A percentile compares a stretch with the other conserved stretches of the same genome.
Conservation (phyloP, 768 basidiomycete genomes). For the Brasilioporus rufonigricans region DNA sequence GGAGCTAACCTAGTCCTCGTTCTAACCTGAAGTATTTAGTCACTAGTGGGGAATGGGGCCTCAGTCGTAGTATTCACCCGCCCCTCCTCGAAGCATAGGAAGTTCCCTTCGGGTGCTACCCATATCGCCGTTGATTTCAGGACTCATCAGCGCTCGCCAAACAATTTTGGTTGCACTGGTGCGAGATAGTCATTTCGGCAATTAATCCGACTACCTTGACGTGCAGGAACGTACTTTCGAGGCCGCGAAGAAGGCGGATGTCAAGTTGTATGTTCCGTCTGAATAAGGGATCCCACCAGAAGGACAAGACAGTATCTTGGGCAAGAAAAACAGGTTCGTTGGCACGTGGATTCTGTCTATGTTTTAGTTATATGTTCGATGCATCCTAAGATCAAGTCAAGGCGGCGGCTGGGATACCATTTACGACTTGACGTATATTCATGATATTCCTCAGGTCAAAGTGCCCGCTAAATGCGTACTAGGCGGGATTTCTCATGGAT, state of each 20-base stretch:
- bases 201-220: slow-evolving; percentile 18
- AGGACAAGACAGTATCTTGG: slow-evolving; percentile 19
- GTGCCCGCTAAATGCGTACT: neutral
- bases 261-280: slow-evolving; percentile 31
- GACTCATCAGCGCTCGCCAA: slow-evolving; percentile 7
- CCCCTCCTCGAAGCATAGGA: slow-evolving; percentile 6
- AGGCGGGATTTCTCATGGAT: slow-evolving; percentile 24
- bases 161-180: slow-evolving; percentile 15
- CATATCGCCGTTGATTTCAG: slow-evolving; percentile 13
- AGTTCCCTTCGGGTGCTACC: slow-evolving; percentile 5
- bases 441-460: neutral
- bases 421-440: slow-evolving; percentile 23
- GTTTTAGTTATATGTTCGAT: neutral
- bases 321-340: slow-evolving; percentile 17
- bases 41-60: slow-evolving; percentile 10
- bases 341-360: neutral
- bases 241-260: slow-evolving; percentile 29
- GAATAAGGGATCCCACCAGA: slow-evolving; percentile 26
- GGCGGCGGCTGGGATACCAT: slow-evolving; percentile 13
- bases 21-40: slow-evolving; percentile 4
- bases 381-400: slow-evolving; percentile 10
- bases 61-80: slow-evolving; percentile 15
- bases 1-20: neutral
- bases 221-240: slow-evolving; percentile 26
- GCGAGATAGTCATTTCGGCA: slow-evolving; percentile 30